Evolutionary conservation across 1,284 basidiomycete species (phyloP).

Genomic region (Fistulina hepatica): DNA sequence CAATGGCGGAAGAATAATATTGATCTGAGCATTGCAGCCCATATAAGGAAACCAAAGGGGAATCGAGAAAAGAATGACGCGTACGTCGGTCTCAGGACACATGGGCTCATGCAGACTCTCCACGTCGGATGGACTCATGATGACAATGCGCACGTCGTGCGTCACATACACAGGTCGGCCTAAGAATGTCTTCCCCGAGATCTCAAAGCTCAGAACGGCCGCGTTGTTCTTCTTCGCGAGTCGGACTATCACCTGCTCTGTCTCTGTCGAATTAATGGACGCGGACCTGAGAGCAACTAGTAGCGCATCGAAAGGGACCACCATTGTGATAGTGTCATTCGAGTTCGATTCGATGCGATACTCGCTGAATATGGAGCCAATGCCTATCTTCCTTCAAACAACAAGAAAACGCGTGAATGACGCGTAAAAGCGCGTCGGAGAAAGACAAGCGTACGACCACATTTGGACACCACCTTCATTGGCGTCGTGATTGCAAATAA

Average conservation of each 20-base stretch:
- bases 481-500: conserved; percentile 73
- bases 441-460: conserved; percentile 65
- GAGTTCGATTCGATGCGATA: conserved; percentile 86
- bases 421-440: background rate
- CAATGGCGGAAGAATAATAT: conserved; percentile 72
- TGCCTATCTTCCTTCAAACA: conserved; percentile 43
- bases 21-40: conserved; percentile 40
- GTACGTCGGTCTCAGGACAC: conserved; percentile 82
- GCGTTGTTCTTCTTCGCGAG: conserved; percentile 74
- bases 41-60: too few relatives aligned
- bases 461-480: conserved; percentile 83
- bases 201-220: conserved; percentile 67
- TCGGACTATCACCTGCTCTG: conserved; percentile 68
- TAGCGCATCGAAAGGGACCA: conserved; percentile 63
- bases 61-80: conserved; percentile 17
- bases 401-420: conserved; percentile 1
- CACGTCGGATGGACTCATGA: conserved; percentile 66
- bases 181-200: conserved; percentile 42
- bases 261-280: conserved; percentile 33
- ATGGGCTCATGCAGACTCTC: conserved; percentile 68
- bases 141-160: conserved; percentile 68
- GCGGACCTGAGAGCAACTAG: conserved; percentile 65
- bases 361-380: conserved; percentile 64
- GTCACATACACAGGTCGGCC: conserved; percentile 48
- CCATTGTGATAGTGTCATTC: conserved; percentile 72